Percentiles rank a stretch among this genome's conserved stretches.
phyloP scores from a whole-genome alignment of 208 protist species.

The Leishmania arabica region DNA sequence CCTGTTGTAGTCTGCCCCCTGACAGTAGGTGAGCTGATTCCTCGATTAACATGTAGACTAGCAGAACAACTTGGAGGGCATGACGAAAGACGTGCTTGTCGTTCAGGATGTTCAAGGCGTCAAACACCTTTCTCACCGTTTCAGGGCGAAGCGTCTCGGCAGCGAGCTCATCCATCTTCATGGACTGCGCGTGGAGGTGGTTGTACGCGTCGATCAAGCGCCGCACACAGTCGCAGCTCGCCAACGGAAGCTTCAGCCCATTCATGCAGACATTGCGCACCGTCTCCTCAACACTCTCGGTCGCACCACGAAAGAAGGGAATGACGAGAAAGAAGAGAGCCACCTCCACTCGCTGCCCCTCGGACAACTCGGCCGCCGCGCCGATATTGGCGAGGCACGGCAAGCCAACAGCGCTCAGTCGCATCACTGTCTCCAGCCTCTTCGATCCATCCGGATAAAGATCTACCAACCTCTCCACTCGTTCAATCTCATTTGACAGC shows the following conservation, averaged over 20 bases:
- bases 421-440: constrained; percentile 27
- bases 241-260: constrained; percentile 75
- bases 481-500: constrained; percentile 46
- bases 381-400: constrained; percentile 36
- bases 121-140: constrained; percentile 56
- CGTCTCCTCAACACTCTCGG: constrained; percentile 39
- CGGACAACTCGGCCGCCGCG: constrained; percentile 14
- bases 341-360: constrained; percentile 26
- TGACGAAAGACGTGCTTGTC: constrained; percentile 49
- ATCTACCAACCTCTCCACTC: constrained; percentile 38
- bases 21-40: background rate
- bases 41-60: constrained; percentile 58
- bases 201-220: constrained; percentile 77
- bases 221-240: constrained; percentile 49
- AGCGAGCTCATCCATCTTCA: constrained; percentile 32
- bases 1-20: background rate
- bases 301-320: constrained; percentile 48
- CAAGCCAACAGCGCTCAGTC: constrained; percentile 37
- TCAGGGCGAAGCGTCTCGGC: constrained; percentile 9
- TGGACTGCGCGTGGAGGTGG: constrained; percentile 27
- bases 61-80: constrained; percentile 63
- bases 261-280: constrained; percentile 73
- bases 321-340: constrained; percentile 51
- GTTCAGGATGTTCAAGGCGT: constrained; percentile 52
- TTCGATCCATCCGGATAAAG: constrained; percentile 6